Evolutionary conservation across 371 early-diverging fungal species (phyloP), one percentile per base, ranked within the genome.

Genomic region (Lichtheimia ornata): DNA sequence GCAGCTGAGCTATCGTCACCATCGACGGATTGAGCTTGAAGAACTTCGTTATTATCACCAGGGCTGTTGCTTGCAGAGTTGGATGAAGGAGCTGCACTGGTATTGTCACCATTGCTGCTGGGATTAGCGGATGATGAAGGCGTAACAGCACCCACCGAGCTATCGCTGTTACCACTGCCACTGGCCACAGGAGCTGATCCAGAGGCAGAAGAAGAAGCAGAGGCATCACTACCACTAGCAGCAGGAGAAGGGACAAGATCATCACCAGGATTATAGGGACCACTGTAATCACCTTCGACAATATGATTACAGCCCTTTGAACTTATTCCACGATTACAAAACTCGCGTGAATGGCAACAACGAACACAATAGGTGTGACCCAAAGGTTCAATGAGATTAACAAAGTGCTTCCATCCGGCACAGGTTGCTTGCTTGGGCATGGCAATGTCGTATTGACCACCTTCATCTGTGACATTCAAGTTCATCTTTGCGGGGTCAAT

Each of bases 311-410:
- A 78, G 14, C 81, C 82, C 7, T 70, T 56, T 0, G 79, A 77
- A 35, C 28, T 28, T 49, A 63, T 63, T 51, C 74, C 64, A 43
- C 70, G 64, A 24, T 77, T 71, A 47, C 81, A 80, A 25, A 14
- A 5, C 3, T 18, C 47, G 1, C 11, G 4, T 1, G 18, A 18
- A 9, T 45, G 47, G 71, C 85, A 85, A 68, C 84, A 83, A 52
- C 84, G 76, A 50, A 84, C 71, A 61, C 84, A 84, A 50, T 72
- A 84, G 12, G 71, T 74, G n/a, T 69, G 66, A 2, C 58, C 64
- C 24, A 74, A 50, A 24, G 84, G 84, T 61, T 84, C 84, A 20
- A 81, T 70, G 43, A 84, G 61, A 47, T 84, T 79, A 40, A 84
- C 82, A 60, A 70, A 84, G 30, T 64, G 71, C 7, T 63, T 54